Evolutionary conservation across 1,139 yeast species (phyloP), one percentile per base, ranked within the genome.

Genomic region (Scheffersomyces lignicola): DNA sequence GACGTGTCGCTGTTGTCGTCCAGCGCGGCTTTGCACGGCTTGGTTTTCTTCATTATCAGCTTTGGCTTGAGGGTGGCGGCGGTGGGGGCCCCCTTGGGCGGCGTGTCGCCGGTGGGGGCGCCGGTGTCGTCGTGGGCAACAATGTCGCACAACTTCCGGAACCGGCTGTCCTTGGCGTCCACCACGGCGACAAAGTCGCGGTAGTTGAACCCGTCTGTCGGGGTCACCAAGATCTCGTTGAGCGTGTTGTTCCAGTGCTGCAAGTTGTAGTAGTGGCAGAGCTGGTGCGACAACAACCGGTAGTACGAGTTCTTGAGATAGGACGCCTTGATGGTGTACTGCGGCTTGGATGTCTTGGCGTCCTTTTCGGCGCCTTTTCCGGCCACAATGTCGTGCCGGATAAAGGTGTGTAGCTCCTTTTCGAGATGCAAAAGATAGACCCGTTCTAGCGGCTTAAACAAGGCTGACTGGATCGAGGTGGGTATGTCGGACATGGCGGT

Each of bases 291-390:
- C 36, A 83, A 57, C 25, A 83, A 59, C 44, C 90, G 60, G 46
- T 78, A 80, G 53, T 80, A 83, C 2, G 87, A 79, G 54, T 83
- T 83, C 68, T 78, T 66, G 18, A 70, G 80, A 52, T 70, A 59
- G 24, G 42, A 47, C 7, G 59, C 50, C 24, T 42, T 47, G 20
- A 60, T 56, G 1, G 43, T 36, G 32, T 50, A 49, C 35, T 47
- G 47, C 12, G 45, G 44, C 25, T 42, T 41, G n/a, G 18, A 10
- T 5, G 11, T n/a, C 5, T 15, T 18, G 23, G 26, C 17, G 15
- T 24, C 14, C 13, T 24, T 11, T 7, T 26, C 29, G 11, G 11
- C 14, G 11, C 13, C 26, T 23, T 21, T 21, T 14, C 12, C 29
- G 13, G 33, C 32, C 11, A 16, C 33, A 11, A 15, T 36, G 13